Percentiles rank a stretch among this genome's conserved stretches.
Evolutionary conservation across 495 filamentous ascomycete genomes (phyloP).

Genomic region (Pseudoneurospora amorphoporcata): DNA sequence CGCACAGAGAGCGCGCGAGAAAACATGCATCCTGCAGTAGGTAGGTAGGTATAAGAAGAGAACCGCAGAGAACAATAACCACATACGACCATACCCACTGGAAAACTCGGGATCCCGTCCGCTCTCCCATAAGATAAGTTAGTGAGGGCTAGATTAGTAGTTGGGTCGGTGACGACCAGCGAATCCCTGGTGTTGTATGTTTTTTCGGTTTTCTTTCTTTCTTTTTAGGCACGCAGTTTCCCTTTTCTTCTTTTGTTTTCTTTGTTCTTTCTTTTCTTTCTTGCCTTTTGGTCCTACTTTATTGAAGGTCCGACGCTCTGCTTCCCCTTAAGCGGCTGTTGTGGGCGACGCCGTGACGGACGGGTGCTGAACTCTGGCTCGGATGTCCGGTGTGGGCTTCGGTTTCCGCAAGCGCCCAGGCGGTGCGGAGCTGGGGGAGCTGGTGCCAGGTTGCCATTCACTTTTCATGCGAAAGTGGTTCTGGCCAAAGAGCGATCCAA

Average conservation of each 20-base stretch:
- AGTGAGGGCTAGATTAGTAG: constrained; percentile 27
- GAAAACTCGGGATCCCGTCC: constrained; percentile 42
- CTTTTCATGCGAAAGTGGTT: neutral
- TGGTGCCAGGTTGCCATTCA: neutral
- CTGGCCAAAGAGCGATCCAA: neutral
- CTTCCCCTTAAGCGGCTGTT: neutral
- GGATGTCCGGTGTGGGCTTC: neutral
- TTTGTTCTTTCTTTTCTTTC: no score
- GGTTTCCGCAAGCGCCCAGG: neutral
- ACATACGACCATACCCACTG: neutral
- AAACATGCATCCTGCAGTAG: neutral
- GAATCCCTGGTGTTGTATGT: constrained; percentile 21
- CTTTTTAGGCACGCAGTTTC: neutral
- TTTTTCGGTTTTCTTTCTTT: neutral
- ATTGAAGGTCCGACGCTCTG: no score
- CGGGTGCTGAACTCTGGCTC: neutral
- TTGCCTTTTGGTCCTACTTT: no score
- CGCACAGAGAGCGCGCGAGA: neutral
- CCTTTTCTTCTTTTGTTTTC: neutral
- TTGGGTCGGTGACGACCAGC: constrained; percentile 38
- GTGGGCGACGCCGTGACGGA: neutral
- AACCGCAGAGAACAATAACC: neutral
- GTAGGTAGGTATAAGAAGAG: neutral
- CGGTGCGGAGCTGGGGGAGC: neutral
- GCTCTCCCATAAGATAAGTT: constrained; percentile 38